phyloP scores from a whole-genome alignment of 2,329 filamentous ascomycete species.

The Cladophialophora carrionii region DNA sequence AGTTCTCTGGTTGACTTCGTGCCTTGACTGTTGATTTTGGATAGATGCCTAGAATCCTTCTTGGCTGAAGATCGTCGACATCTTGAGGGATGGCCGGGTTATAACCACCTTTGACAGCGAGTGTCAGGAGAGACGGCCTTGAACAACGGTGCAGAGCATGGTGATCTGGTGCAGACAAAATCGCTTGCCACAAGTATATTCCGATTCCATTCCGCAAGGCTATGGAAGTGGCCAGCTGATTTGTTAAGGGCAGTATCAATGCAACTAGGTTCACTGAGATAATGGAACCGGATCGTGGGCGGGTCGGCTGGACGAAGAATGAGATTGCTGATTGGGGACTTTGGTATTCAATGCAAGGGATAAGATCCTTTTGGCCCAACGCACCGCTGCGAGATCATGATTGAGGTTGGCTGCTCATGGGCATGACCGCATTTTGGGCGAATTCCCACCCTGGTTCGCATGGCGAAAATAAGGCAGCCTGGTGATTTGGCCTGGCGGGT shows the following conservation, averaged over 20 bases:
- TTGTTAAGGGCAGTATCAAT: conserved; percentile 14
- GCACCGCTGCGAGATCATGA: conserved; percentile 30
- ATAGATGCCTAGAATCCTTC: conserved; percentile 27
- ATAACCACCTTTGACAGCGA: conserved; percentile 13
- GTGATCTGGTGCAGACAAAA: conserved; percentile 12
- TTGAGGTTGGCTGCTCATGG: conserved; percentile 16
- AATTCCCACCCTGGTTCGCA: conserved; percentile 25
- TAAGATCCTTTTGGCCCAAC: conserved; percentile 25
- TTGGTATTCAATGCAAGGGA: conserved; percentile 28
- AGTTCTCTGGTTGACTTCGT: conserved; percentile 4
- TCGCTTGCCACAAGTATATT: conserved; percentile 21
- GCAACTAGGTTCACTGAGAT: conserved; percentile 18
- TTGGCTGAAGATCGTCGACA: conserved; percentile 16
- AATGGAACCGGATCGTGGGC: conserved; percentile 20
- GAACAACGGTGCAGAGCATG: conserved; percentile 20
- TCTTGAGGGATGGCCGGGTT: conserved; percentile 14
- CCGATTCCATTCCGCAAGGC: conserved; percentile 22
- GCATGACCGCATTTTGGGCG: conserved; percentile 21
- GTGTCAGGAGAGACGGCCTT: conserved; percentile 7
- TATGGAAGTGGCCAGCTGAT: conserved; percentile 28
- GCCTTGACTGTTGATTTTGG: conserved; percentile 11
- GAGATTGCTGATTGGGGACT: conserved; percentile 26
- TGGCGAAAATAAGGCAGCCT: conserved; percentile 28
- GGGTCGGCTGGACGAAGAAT: conserved; percentile 12
- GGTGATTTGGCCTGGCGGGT: conserved; percentile 29